Percentiles rank a stretch among this genome's conserved stretches.
These are phyloP conservation scores for Emericellopsis cladophorae DNA, from an alignment of 2,329 filamentous ascomycete genomes.

Conservation along the genomic window DNA sequence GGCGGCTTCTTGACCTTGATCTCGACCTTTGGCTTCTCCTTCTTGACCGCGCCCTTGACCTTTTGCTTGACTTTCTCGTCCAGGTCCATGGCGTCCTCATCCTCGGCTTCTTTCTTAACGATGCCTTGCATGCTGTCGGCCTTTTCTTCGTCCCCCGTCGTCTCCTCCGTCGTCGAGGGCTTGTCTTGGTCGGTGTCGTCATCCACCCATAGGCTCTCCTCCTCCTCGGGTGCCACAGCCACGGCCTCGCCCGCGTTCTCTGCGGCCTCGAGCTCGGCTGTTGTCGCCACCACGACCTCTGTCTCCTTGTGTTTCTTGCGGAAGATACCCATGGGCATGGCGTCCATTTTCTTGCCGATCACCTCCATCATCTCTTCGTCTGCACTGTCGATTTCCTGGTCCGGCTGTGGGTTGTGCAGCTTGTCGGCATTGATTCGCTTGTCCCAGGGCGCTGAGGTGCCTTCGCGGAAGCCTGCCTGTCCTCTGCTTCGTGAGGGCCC, in stretches of 20 bases:
- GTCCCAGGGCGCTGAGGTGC: slow-evolving; percentile 20
- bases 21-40: slow-evolving; percentile 11
- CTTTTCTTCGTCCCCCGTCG: slow-evolving; percentile 26
- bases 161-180: slow-evolving; percentile 13
- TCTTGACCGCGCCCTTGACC: not conserved
- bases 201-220: slow-evolving; percentile 31
- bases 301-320: slow-evolving; percentile 40
- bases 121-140: slow-evolving; percentile 18
- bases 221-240: not conserved
- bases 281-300: slow-evolving; percentile 39
- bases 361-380: slow-evolving; percentile 26
- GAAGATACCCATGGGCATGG: slow-evolving; percentile 42
- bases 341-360: slow-evolving; percentile 13
- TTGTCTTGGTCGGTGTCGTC: slow-evolving; percentile 2
- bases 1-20: slow-evolving; percentile 10
- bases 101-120: slow-evolving; percentile 5
- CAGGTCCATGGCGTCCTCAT: slow-evolving; percentile 3
- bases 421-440: slow-evolving; percentile 43
- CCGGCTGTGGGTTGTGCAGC: slow-evolving; percentile 29
- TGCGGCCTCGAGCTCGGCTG: slow-evolving; percentile 43
- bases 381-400: slow-evolving; percentile 32
- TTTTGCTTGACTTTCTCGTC: not conserved
- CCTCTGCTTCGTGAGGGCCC: slow-evolving; percentile 14
- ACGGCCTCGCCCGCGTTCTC: slow-evolving; percentile 32
- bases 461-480: slow-evolving; percentile 26